phyloP scores from a whole-genome alignment of 441 rosid genomes.

The Arabidopsis lyrata region DNA sequence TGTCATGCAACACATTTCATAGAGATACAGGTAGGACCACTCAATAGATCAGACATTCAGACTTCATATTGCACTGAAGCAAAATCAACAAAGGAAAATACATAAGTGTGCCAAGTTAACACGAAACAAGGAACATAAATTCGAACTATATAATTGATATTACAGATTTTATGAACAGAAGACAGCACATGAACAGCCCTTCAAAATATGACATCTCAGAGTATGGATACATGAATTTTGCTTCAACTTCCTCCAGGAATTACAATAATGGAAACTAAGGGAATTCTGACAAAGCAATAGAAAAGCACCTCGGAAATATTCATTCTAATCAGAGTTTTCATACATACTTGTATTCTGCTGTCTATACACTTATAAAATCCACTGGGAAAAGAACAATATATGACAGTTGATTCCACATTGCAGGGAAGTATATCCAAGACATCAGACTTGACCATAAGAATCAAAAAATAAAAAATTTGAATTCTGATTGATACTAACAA shows the following conservation, averaged over 20 bases:
- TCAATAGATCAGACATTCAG: constrained; percentile 14
- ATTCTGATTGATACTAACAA: constrained; percentile 45
- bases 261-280: constrained; percentile 35
- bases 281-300: constrained; percentile 30
- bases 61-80: constrained; percentile 21
- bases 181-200: constrained; percentile 19
- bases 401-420: constrained; percentile 48
- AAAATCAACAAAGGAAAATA: constrained; percentile 10
- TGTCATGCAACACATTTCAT: constrained; percentile 24
- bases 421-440: constrained; percentile 39
- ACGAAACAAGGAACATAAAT: constrained; percentile 17
- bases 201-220: constrained; percentile 32
- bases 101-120: constrained; percentile 10
- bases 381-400: constrained; percentile 46
- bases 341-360: constrained; percentile 47
- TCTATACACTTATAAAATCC: constrained; percentile 46
- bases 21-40: constrained; percentile 22
- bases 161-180: constrained; percentile 19
- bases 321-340: constrained; percentile 44
- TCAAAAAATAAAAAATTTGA: constrained; percentile 36
- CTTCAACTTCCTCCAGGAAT: constrained; percentile 33
- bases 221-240: constrained; percentile 37
- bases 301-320: constrained; percentile 37
- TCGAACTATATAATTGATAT: constrained; percentile 3
- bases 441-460: constrained; percentile 34